Percentiles rank a stretch among this genome's conserved stretches.
Evolutionary conservation across 768 basidiomycete genomes (phyloP).

Genomic region (Astraeus odoratus): DNA sequence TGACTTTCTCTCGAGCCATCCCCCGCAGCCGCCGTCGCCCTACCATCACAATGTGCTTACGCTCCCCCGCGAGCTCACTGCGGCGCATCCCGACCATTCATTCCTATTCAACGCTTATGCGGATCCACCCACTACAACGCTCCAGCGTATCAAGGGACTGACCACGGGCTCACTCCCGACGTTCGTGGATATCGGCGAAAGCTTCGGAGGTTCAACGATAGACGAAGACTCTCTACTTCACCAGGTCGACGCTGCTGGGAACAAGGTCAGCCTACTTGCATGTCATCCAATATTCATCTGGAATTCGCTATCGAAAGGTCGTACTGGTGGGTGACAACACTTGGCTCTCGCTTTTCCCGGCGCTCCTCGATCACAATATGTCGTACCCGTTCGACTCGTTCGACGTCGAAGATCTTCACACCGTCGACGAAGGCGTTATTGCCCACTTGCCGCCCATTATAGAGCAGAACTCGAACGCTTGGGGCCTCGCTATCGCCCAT

Average conservation of each 20-base stretch:
- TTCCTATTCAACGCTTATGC: constrained; percentile 86
- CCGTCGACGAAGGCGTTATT: constrained; percentile 90
- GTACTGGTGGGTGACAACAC: constrained; percentile 97
- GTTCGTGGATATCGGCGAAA: constrained; percentile 89
- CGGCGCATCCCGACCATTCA: constrained; percentile 57
- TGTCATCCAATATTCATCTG: neutral
- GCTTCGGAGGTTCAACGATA: constrained; percentile 83
- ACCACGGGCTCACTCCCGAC: constrained; percentile 95
- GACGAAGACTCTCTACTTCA: constrained; percentile 83
- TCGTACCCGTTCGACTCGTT: constrained; percentile 90
- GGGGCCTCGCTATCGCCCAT: constrained; percentile 89
- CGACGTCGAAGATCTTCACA: constrained; percentile 96
- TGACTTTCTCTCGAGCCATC: constrained; percentile 79
- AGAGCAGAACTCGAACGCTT: constrained; percentile 41
- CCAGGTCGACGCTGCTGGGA: constrained; percentile 56
- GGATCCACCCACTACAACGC: constrained; percentile 92
- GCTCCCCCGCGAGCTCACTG: constrained; percentile 68
- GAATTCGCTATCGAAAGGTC: constrained; percentile 38
- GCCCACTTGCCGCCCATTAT: constrained; percentile 78
- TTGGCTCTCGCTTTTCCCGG: constrained; percentile 86
- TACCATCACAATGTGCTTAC: constrained; percentile 80
- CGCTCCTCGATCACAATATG: constrained; percentile 63
- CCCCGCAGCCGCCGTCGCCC: constrained; percentile 47
- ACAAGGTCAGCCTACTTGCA: constrained; percentile 38
- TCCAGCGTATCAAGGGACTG: constrained; percentile 91